phyloP scores from a whole-genome alignment of 2,329 filamentous ascomycete genomes.

The Nothophaeocryptopus gaeumannii region DNA sequence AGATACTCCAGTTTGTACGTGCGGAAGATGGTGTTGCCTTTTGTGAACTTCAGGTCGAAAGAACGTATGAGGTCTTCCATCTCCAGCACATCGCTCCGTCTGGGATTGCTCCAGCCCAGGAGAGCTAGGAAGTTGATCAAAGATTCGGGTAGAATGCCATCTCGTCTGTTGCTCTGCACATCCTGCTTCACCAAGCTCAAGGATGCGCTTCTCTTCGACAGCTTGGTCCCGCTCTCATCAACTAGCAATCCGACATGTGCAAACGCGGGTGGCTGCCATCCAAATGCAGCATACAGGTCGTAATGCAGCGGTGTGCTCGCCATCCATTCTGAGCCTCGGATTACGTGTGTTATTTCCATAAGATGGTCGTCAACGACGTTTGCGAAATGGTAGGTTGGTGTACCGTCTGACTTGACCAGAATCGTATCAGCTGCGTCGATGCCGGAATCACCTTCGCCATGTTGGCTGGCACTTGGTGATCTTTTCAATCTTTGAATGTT shows the following conservation, averaged over 20 bases:
- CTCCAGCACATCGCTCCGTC: slow-evolving; percentile 67
- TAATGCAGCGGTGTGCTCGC: slow-evolving; percentile 81
- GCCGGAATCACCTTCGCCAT: slow-evolving; percentile 34
- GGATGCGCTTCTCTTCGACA: slow-evolving; percentile 70
- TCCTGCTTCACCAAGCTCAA: slow-evolving; percentile 50
- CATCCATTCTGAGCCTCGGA: slow-evolving; percentile 95
- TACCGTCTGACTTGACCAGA: slow-evolving; percentile 84
- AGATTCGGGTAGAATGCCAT: slow-evolving; percentile 61
- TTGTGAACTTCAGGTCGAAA: slow-evolving; percentile 86
- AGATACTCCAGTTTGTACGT: slow-evolving; percentile 77
- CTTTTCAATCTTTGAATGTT: slow-evolving; percentile 48
- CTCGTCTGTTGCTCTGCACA: slow-evolving; percentile 55
- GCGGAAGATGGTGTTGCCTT: slow-evolving; percentile 81
- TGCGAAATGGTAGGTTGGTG: slow-evolving; percentile 93
- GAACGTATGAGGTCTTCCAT: slow-evolving; percentile 67
- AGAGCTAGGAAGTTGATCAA: slow-evolving; percentile 81
- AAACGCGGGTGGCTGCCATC: slow-evolving; percentile 48
- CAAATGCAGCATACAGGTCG: slow-evolving; percentile 51
- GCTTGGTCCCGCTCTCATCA: slow-evolving; percentile 48
- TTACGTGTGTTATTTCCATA: slow-evolving; percentile 95
- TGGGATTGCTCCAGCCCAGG: slow-evolving; percentile 74
- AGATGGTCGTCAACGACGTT: slow-evolving; percentile 95
- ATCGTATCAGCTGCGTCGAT: slow-evolving; percentile 75
- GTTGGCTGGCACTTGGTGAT: slow-evolving; percentile 26
- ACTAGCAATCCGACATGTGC: slow-evolving; percentile 51